Base-by-base conservation (phyloP, 345 rosid genomes). In the Microcos paniculata region DNA sequence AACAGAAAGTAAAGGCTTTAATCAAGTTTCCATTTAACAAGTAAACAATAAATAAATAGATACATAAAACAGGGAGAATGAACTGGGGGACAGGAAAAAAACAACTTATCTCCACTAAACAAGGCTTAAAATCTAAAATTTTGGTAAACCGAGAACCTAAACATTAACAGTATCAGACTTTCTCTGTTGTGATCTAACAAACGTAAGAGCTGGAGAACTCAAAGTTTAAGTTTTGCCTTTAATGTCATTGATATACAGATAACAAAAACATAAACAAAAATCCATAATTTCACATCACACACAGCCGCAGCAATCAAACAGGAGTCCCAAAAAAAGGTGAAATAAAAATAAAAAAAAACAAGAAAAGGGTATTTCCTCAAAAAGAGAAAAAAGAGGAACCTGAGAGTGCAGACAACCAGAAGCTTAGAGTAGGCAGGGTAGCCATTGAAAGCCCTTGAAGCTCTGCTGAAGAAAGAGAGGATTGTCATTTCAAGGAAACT, bases 371-470 rank as follows among this genome's bases (percentile, higher is more conserved):
- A 13, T 43, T 65, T 16, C 14, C 16, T 19, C 0, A 24, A 33
- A 33, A 5, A 30, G 61, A 7, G 33, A 73, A 45, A 21, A 11
- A 30, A 13, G 35, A 56, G 31, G 80, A 82, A 91, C 99, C 98
- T 93, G 88, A 91, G 83, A 64, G 93, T 73, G 74, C 87, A 83
- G 83, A 95, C 80, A 71, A 87, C 75, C 45, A 95, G 77, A 67
- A 90, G 88, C 87, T 84, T 91, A 49, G 91, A 81, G 71, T 74
- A 76, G 76, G 87, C 42, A 63, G 94, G 75, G 64, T 79, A 61
- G 77, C 80, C 79, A 73, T 76, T 85, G 74, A 82, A 70, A 77
- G 83, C 83, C 74, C 82, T 58, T 49, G 92, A 91, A 70, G 90
- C 94, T 82, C 84, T 80, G 80, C 78, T 75, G 74, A 93, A 77